Evolutionary conservation across 441 rosid genomes (phyloP).

Genomic region (Hura crepitans): DNA sequence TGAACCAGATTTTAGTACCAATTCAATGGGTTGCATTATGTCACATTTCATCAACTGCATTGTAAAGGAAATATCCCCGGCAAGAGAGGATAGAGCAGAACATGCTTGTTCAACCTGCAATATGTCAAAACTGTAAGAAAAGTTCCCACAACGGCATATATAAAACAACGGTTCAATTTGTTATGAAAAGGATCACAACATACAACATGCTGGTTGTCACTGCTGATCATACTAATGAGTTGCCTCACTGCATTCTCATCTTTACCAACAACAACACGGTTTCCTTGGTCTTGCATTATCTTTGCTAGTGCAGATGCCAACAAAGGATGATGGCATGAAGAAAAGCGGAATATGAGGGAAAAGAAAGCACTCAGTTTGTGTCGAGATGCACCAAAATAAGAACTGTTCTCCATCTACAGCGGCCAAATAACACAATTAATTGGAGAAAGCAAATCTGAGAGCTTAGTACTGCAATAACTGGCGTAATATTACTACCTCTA

Average conservation of each 20-base stretch:
- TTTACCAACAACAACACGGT: constrained; percentile 80
- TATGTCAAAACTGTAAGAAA: constrained; percentile 27
- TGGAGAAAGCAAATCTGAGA: neutral
- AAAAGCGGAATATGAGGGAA: constrained; percentile 95
- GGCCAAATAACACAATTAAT: constrained; percentile 18
- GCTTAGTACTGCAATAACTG: constrained; percentile 10
- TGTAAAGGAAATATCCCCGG: constrained; percentile 83
- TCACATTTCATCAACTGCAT: constrained; percentile 96
- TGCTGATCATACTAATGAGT: constrained; percentile 97
- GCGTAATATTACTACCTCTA: constrained; percentile 56
- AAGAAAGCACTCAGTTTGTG: constrained; percentile 97
- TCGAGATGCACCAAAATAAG: constrained; percentile 89
- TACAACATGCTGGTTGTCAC: constrained; percentile 92
- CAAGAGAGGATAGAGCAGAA: constrained; percentile 85
- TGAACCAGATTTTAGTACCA: constrained; percentile 63
- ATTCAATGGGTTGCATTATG: constrained; percentile 89
- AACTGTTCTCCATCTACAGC: constrained; percentile 79
- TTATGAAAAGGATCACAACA: constrained; percentile 28
- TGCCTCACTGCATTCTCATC: constrained; percentile 99
- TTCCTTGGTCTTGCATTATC: constrained; percentile 93
- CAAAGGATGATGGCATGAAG: constrained; percentile 96
- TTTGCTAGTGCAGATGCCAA: constrained; percentile 95
- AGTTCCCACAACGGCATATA: constrained; percentile 24
- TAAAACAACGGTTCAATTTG: constrained; percentile 1
- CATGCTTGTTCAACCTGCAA: constrained; percentile 96